Base-by-base conservation (phyloP, 2,329 filamentous ascomycete species). In the Penicillium freii region DNA sequence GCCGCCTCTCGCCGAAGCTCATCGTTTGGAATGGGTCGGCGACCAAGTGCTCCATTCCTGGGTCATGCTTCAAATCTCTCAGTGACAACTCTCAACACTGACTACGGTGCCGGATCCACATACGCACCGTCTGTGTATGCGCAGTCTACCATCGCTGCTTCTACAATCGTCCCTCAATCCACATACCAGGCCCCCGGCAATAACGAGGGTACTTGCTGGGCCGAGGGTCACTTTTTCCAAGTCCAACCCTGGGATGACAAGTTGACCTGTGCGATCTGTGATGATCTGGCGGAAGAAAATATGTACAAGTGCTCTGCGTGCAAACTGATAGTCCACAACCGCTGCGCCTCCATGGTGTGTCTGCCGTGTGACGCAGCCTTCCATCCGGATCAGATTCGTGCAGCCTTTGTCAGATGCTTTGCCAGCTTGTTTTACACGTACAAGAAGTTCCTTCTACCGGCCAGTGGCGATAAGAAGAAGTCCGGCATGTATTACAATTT, bases 1-100 rank as follows among this genome's bases (percentile, higher is more conserved):
- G 85, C 88, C 56, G 76, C 80, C 63, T 89, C 89, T n/a, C 85
- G 92, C 58, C 86, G 93, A 63, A 97, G 92, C 77, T 96, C 92
- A n/a, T 96, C 92, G 1, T 95, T 96, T 74, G 90, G 88, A 31
- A 81, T 92, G 70, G 90, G 83, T 47, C 79, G 83, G 65, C 79
- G 77, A 42, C 88, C 89, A 5, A 90, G 85, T 71, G 78, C 87
- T 33, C 90, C 92, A 5, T 92, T 93, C 76, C 80, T 91, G 36
- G 81, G 83, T 48, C 85, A 88, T 71, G 80, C 82, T 51, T 72
- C 73, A 6, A 77, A 74, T 46, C 65, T 75, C 21, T 78, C 79
- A 1, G 77, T 81, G 58, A 79, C 73, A 15, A 77, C 73, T 2
- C 61, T 79, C 48, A 75, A 75, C 59, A 77, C 74, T 5, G 76